Evolutionary conservation across 345 rosid species (phyloP).

Genomic region (Hibiscus trionum): DNA sequence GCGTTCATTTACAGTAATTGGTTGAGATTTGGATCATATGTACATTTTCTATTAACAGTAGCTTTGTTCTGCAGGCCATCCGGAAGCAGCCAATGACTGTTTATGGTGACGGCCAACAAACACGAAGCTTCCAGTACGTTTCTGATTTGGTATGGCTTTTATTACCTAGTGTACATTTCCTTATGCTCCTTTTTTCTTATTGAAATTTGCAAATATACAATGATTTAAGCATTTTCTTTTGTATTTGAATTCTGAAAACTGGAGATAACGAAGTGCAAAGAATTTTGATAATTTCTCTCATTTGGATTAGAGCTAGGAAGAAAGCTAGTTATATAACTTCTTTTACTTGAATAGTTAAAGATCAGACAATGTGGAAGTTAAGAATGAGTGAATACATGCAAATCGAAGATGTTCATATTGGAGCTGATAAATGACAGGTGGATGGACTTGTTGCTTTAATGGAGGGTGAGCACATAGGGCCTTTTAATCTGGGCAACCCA

Average conservation of each 20-base stretch:
- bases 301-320: background rate
- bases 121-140: slow-evolving; percentile 97
- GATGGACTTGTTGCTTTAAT: slow-evolving; percentile 82
- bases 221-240: background rate
- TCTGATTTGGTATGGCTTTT: slow-evolving; percentile 70
- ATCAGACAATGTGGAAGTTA: background rate
- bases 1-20: background rate
- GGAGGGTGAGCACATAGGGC: slow-evolving; percentile 92
- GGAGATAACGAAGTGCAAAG: background rate
- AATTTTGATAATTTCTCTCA: background rate
- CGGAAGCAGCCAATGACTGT: slow-evolving; percentile 92
- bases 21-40: background rate
- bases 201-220: background rate
- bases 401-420: background rate
- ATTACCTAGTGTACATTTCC: background rate
- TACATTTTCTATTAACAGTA: background rate
- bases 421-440: slow-evolving; percentile 44
- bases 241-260: background rate
- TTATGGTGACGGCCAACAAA: slow-evolving; percentile 98
- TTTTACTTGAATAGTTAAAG: background rate
- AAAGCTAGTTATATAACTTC: background rate
- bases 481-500: slow-evolving; percentile 94
- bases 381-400: background rate
- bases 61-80: slow-evolving; percentile 39
- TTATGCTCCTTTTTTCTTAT: background rate